Base-by-base conservation (phyloP, 2,329 filamentous ascomycete species). In the Epichloe brachyelytri region DNA sequence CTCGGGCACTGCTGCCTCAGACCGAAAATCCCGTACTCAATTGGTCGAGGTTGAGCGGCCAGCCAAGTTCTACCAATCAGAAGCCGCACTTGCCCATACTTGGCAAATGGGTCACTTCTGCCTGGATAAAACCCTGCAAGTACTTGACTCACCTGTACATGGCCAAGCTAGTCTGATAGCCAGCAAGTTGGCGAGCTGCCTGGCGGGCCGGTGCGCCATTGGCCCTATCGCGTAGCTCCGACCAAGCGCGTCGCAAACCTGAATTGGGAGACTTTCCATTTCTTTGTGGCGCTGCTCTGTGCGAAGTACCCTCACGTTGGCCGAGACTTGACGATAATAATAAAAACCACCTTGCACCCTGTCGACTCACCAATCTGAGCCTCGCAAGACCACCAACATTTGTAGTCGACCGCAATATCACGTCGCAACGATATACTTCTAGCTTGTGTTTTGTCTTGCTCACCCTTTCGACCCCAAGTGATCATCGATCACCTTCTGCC, bases 1-100 rank as follows among this genome's bases (percentile, higher is more conserved):
- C 43, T 37, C 14, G 17, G 19, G 38, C 36, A 56, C 64, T 66
- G 64, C 60, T 67, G 63, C 65, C 64, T 67, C 64, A 66, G 63
- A 63, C 63, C 60, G 60, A 43, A 62, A 63, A 48, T 60, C 57
- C 48, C 48, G 52, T 36, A 48, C 55, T 58, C 59, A 53, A 66
- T 66, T 66, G 65, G 65, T 51, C 50, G 5, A 45, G 37, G 3
- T 15, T 11, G 5, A 37, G 12, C 15, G 50, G 59, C 56, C 63
- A 57, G 62, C 59, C 58, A 60, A 60, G 48, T 4, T 8, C 5
- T 11, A 36, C 65, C 64, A 68, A 68, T 68, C 50, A 62, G 38
- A 54, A 38, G 1, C 3, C 22, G n/a, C 4, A 26, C 36, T 15
- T 34, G 19, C 14, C 2, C 46, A 33, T 62, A 63, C 63, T 51